Conservation (phyloP, 208 protist species). For the Leishmania aethiopica region DNA sequence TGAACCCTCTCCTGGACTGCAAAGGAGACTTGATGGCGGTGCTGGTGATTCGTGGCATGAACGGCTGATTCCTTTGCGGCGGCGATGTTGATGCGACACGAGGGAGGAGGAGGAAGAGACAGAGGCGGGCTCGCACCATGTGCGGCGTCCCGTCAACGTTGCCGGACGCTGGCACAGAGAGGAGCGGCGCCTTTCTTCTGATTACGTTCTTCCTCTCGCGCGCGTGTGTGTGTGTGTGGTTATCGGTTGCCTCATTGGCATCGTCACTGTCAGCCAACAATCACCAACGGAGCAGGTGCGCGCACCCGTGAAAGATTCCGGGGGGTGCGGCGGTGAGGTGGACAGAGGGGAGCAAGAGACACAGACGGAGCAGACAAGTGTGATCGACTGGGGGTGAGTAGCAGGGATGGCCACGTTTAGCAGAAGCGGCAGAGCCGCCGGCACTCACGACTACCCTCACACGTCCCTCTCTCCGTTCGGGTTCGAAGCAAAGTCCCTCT, state of each 20-base stretch:
- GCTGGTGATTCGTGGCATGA: background rate
- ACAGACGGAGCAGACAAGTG: background rate
- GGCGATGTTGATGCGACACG: background rate
- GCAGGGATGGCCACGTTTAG: background rate
- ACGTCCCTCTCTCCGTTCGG: background rate
- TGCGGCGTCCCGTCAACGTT: background rate
- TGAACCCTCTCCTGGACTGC: constrained; percentile 1
- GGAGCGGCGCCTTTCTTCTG: background rate
- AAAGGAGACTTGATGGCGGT: constrained; percentile 3
- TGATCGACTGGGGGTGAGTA: background rate
- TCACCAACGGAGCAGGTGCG: background rate
- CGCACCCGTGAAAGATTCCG: background rate
- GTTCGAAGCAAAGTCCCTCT: background rate
- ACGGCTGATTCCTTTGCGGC: background rate
- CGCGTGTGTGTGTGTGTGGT: background rate
- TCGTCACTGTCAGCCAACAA: background rate
- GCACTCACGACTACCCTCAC: background rate
- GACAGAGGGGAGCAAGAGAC: background rate
- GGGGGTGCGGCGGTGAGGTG: background rate
- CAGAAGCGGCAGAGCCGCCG: constrained; percentile 1
- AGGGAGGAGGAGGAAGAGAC: background rate
- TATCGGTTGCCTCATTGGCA: background rate
- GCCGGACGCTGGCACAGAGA: background rate
- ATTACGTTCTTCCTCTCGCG: background rate
- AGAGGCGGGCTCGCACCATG: background rate